These are phyloP conservation scores for Aspergillus puulaauensis DNA, from an alignment of 2,329 filamentous ascomycete genomes.

Conservation along the genomic window DNA sequence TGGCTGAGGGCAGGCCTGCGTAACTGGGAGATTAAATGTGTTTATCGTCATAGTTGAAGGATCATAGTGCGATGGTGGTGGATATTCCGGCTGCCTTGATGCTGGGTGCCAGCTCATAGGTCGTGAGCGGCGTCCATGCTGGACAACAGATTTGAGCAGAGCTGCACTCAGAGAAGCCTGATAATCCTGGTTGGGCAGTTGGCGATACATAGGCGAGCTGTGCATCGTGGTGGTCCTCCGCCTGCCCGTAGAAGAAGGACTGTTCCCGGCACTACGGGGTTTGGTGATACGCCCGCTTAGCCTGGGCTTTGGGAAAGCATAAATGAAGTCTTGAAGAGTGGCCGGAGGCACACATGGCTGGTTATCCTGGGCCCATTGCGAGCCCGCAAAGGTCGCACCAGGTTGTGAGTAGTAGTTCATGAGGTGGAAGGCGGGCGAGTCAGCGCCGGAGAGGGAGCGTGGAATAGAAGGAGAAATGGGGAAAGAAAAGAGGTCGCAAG, in stretches of 20 bases:
- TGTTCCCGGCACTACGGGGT: conserved; percentile 67
- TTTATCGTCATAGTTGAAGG: conserved; percentile 18
- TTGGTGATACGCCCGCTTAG: conserved; percentile 57
- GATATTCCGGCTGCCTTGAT: conserved; percentile 41
- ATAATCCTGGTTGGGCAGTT: conserved; percentile 19
- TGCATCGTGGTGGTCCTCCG: conserved; percentile 57
- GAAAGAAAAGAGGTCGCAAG: background rate
- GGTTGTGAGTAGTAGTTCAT: conserved; percentile 34
- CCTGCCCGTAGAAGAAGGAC: conserved; percentile 52
- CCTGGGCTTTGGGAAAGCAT: conserved; percentile 53
- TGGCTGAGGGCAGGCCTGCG: conserved; percentile 19
- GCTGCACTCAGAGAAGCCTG: conserved; percentile 48
- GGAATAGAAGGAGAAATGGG: background rate
- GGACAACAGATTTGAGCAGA: conserved; percentile 39
- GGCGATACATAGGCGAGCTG: conserved; percentile 46
- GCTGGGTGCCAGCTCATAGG: conserved; percentile 77
- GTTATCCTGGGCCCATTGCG: conserved; percentile 28
- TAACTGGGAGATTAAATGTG: conserved; percentile 20
- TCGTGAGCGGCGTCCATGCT: conserved; percentile 46
- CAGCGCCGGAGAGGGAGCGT: background rate
- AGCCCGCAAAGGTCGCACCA: conserved; percentile 24
- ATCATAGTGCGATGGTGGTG: conserved; percentile 20
- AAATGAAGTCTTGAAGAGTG: conserved; percentile 39
- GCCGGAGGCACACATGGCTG: conserved; percentile 22
- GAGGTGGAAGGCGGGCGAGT: conserved; percentile 9